Base-by-base conservation (phyloP, 164 flowering plant species). In the Sextonia rubra region DNA sequence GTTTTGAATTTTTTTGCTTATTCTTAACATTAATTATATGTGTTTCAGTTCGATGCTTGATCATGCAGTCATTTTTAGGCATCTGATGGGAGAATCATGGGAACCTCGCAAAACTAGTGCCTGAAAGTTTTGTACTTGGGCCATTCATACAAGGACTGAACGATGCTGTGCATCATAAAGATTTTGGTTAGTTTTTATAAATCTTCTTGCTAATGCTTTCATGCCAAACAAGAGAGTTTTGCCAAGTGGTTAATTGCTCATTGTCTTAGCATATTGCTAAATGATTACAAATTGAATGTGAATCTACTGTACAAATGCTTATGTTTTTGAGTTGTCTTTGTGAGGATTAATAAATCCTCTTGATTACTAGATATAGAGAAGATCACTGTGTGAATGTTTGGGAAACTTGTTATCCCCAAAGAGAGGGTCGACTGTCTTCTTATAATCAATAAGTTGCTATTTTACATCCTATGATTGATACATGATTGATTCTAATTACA, bases 101-200 rank as follows among this genome's bases (percentile, higher is more conserved):
- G 71, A 73, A 76, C 60, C 80, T 71, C 78, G 80, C 77, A 70
- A 83, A 78, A 56, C 75, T 86, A 44, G 87, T 96, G 71, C 91
- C 92, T 44, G 86, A 83, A 83, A 79, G 82, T 77, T 96, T 96
- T 85, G 70, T 96, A 58, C 85, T 93, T 61, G 97, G 98, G 56
- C 85, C 97, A 69, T 83, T 96, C 23, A 74, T 93, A 26, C 83
- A 80, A 76, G 98, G 85, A 27, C 71, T 96, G 84, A 90, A 96
- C 77, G 99, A 96, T 77, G 85, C 86, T 60, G 88, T 88, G 66
- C 97, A 96, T 81, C 98, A 96, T 79, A 89, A 82, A 81, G 95
- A 93, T 77, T 96, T 96, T 83, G 99, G 99, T 96, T 75, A 70
- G 98, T 85, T 66, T 64, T 56, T 58, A 18, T 44, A 12, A 25